Conservation (phyloP, 208 protist genomes). For the Crithidia acanthocephali region DNA sequence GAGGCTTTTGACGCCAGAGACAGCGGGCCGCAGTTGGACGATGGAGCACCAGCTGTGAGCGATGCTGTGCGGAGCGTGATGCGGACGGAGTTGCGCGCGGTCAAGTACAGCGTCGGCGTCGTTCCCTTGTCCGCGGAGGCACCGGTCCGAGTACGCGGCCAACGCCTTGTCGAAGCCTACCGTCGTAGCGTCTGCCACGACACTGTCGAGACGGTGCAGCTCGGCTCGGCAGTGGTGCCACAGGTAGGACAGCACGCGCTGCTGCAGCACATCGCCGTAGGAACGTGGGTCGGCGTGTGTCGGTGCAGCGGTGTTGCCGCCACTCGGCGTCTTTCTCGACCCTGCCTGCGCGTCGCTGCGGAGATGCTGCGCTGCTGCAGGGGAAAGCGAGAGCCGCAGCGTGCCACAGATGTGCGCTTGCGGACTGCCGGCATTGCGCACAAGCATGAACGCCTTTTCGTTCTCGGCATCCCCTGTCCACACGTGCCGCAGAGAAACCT, state of each 20-base stretch:
- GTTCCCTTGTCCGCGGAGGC: neutral
- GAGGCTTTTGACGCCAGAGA: too few species aligned
- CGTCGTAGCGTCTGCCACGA: neutral
- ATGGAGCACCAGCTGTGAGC: neutral
- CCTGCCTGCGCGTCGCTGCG: too few species aligned
- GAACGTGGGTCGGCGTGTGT: neutral
- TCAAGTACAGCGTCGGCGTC: neutral
- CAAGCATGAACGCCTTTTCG: conserved; percentile 1
- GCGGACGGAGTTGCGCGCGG: neutral
- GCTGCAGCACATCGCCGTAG: neutral
- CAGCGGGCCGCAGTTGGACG: neutral
- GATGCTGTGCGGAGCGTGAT: neutral
- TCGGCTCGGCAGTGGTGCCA: conserved; percentile 13
- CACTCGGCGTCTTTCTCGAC: neutral
- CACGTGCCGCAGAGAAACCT: neutral
- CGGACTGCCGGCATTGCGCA: conserved; percentile 4
- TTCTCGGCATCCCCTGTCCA: neutral
- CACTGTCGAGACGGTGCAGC: conserved; percentile 12
- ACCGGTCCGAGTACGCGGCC: neutral
- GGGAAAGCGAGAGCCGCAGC: neutral
- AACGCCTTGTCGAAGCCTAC: neutral
- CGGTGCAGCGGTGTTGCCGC: too few species aligned
- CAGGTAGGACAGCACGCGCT: conserved; percentile 12
- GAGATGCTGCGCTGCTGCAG: too few species aligned
- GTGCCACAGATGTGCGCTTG: neutral